Evolutionary conservation across 2,329 filamentous ascomycete species (phyloP).

Genomic region (Lithohypha guttulata): DNA sequence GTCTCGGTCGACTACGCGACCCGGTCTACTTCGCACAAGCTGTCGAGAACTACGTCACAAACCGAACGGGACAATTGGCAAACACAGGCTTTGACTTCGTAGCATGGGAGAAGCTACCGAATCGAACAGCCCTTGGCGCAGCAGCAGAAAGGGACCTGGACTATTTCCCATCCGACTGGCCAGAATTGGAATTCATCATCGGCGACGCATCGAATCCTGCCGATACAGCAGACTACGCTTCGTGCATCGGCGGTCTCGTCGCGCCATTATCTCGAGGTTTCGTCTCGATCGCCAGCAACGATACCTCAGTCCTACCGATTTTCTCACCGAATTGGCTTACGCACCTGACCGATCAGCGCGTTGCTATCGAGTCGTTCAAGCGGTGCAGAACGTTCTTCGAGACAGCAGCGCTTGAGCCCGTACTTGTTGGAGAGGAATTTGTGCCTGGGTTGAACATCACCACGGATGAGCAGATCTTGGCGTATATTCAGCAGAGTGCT

Average conservation of each 20-base stretch:
- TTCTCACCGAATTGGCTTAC: slow-evolving; percentile 13
- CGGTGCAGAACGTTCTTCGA: slow-evolving; percentile 5
- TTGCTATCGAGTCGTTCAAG: slow-evolving; percentile 13
- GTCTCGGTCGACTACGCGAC: neutral
- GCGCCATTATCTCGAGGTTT: slow-evolving; percentile 25
- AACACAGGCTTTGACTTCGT: slow-evolving; percentile 12
- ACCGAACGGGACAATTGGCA: slow-evolving; percentile 6
- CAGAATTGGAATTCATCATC: slow-evolving; percentile 24
- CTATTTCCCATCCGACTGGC: slow-evolving; percentile 27
- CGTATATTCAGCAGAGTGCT: slow-evolving; percentile 21
- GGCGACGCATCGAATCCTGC: slow-evolving; percentile 21
- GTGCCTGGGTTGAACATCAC: slow-evolving; percentile 5
- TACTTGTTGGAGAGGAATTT: slow-evolving; percentile 1
- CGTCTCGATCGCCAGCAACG: slow-evolving; percentile 16
- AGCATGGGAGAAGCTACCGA: slow-evolving; percentile 24
- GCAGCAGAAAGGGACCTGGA: slow-evolving; percentile 15
- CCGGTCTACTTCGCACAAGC: slow-evolving; percentile 3
- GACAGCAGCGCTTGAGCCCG: neutral
- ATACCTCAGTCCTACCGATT: slow-evolving; percentile 16
- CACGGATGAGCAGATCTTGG: slow-evolving; percentile 22
- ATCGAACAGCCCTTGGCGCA: slow-evolving; percentile 10
- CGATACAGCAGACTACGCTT: slow-evolving; percentile 22
- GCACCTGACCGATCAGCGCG: slow-evolving; percentile 10
- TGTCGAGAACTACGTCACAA: slow-evolving; percentile 1
- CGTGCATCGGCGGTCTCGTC: slow-evolving; percentile 22